phyloP scores from a whole-genome alignment of 345 rosid species.

The Corchorus olitorius region DNA sequence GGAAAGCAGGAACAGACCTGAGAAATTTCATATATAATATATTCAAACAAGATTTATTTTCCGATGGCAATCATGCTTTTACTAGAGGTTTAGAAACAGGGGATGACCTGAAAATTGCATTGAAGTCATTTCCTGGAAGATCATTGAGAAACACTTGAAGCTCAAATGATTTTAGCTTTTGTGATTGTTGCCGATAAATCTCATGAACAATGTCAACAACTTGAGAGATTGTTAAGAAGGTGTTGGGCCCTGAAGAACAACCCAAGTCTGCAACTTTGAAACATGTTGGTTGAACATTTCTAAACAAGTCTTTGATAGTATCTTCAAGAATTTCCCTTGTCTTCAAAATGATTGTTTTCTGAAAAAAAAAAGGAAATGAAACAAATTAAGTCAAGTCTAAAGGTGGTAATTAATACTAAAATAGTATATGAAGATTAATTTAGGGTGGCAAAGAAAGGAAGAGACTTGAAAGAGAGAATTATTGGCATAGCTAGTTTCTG shows the following conservation, averaged over 20 bases:
- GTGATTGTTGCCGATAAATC: neutral
- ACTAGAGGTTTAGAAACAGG: neutral
- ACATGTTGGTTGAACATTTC: neutral
- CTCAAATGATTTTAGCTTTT: slow-evolving; percentile 22
- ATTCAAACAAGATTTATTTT: too few species aligned
- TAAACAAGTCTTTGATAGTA: neutral
- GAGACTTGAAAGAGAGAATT: too few species aligned
- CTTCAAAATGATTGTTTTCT: neutral
- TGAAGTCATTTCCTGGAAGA: slow-evolving; percentile 53
- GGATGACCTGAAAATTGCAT: slow-evolving; percentile 31
- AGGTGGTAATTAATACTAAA: neutral
- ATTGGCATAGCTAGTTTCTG: slow-evolving; percentile 21
- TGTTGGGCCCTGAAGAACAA: slow-evolving; percentile 53
- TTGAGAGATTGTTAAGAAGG: slow-evolving; percentile 25
- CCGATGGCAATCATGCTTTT: too few species aligned
- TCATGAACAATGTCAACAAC: slow-evolving; percentile 19
- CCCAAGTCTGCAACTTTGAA: slow-evolving; percentile 46
- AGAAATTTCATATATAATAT: neutral
- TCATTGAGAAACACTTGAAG: slow-evolving; percentile 46
- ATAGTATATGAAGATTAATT: neutral
- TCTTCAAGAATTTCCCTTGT: slow-evolving; percentile 10
- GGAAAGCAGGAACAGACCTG: slow-evolving; percentile 26
- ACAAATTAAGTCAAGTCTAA: neutral
- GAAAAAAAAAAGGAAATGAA: neutral
- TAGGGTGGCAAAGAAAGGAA: too few species aligned